Evolutionary conservation across 2,329 filamentous ascomycete species (phyloP).

Genomic region (Botrytis deweyae): DNA sequence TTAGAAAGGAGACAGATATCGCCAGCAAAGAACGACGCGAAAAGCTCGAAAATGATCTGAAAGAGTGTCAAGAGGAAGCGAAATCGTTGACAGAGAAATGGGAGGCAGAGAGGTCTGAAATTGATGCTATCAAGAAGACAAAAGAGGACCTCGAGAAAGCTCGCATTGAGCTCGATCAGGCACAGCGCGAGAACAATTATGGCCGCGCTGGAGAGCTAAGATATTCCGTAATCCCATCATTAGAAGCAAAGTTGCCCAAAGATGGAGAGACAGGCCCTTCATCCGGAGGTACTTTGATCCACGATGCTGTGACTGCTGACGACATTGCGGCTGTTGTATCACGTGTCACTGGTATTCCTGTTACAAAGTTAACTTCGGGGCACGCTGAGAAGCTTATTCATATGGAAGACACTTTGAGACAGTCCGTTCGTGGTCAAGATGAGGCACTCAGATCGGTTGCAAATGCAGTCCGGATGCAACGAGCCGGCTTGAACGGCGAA

Average conservation of each 20-base stretch:
- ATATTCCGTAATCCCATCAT: constrained; percentile 79
- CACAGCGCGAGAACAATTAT: constrained; percentile 81
- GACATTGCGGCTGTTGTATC: constrained; percentile 94
- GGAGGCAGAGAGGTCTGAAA: constrained; percentile 85
- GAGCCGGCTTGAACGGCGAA: constrained; percentile 86
- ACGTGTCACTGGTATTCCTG: constrained; percentile 76
- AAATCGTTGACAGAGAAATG: constrained; percentile 75
- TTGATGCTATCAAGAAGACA: constrained; percentile 80
- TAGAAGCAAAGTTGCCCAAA: constrained; percentile 77
- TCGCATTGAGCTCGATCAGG: constrained; percentile 79
- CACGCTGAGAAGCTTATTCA: constrained; percentile 93
- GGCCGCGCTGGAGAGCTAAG: constrained; percentile 85
- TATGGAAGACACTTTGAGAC: constrained; percentile 87
- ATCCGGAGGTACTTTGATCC: constrained; percentile 61
- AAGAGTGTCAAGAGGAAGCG: constrained; percentile 74
- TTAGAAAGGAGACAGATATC: constrained; percentile 91
- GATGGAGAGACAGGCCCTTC: constrained; percentile 54
- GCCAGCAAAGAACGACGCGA: constrained; percentile 84
- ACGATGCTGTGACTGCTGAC: constrained; percentile 92
- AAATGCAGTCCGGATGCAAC: constrained; percentile 89
- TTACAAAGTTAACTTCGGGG: constrained; percentile 86
- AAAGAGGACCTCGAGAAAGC: constrained; percentile 89
- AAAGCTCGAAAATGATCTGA: constrained; percentile 76
- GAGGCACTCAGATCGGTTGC: constrained; percentile 89
- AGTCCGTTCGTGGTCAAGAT: constrained; percentile 88